A percentile compares a stretch with the other conserved stretches of the same genome.
Conservation (phyloP, 495 filamentous ascomycete species). For the Letharia columbiana region DNA sequence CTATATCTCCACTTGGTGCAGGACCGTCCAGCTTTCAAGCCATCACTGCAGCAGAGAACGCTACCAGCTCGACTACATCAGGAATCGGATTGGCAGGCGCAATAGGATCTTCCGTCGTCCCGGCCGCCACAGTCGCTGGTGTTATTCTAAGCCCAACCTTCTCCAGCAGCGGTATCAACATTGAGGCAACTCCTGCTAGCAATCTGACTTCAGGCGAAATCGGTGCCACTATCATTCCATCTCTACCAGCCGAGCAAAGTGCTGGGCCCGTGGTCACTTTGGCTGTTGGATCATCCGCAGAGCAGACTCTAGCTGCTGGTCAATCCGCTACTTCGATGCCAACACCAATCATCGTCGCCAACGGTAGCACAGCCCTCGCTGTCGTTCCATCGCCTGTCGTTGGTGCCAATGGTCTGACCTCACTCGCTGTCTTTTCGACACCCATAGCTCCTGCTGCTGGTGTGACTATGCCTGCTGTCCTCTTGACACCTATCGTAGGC, state of each 20-base stretch:
- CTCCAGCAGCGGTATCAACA: neutral
- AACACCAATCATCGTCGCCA: slow-evolving; percentile 3
- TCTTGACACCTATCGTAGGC: slow-evolving; percentile 15
- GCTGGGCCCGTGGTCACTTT: neutral
- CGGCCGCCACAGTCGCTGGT: neutral
- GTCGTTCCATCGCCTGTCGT: slow-evolving; percentile 12
- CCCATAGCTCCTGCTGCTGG: slow-evolving; percentile 13
- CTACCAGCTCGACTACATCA: neutral
- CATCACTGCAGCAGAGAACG: neutral
- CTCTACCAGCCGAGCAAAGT: neutral
- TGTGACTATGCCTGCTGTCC: slow-evolving; percentile 8
- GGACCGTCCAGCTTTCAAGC: neutral
- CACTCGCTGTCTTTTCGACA: slow-evolving; percentile 15
- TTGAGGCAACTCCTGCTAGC: slow-evolving; percentile 3
- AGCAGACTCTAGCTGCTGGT: slow-evolving; percentile 1
- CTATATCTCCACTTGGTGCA: neutral
- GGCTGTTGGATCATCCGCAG: neutral
- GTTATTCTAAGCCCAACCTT: neutral
- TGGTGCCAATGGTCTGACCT: slow-evolving; percentile 15
- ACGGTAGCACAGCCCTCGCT: slow-evolving; percentile 5
- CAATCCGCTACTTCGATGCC: neutral
- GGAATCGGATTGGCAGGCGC: neutral
- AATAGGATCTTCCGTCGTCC: neutral
- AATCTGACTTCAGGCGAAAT: neutral
- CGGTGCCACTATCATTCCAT: neutral